Conservation (phyloP, 1,284 basidiomycete genomes). For the Irpex sp. region DNA sequence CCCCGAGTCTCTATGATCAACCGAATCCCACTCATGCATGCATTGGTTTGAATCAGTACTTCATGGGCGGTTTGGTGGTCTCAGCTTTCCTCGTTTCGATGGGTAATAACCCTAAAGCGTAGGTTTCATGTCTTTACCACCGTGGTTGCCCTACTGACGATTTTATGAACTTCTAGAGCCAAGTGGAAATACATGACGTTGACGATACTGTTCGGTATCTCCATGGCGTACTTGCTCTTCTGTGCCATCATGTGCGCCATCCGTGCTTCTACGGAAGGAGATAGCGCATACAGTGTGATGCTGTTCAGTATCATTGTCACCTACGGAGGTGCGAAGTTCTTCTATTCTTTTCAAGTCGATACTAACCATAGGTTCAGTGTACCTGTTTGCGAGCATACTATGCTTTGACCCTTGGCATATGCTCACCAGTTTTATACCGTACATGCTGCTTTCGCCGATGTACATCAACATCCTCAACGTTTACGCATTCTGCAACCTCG, state of each 20-base stretch:
- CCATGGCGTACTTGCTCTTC: conserved; percentile 81
- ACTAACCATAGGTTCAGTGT: conserved; percentile 41
- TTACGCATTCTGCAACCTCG: conserved; percentile 79
- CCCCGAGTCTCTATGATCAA: neutral
- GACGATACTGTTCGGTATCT: conserved; percentile 70
- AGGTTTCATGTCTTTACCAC: conserved; percentile 25
- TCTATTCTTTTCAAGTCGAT: neutral
- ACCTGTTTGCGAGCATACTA: conserved; percentile 74
- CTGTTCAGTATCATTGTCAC: conserved; percentile 84
- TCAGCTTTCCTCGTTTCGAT: conserved; percentile 94
- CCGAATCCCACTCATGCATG: neutral
- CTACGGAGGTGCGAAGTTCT: conserved; percentile 62
- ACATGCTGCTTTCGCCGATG: conserved; percentile 84
- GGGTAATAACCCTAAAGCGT: conserved; percentile 94
- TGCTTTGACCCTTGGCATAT: conserved; percentile 95
- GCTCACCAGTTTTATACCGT: conserved; percentile 87
- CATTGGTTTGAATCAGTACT: conserved; percentile 52
- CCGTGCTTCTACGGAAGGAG: conserved; percentile 61
- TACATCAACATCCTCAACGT: conserved; percentile 88
- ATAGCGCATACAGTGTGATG: conserved; percentile 70
- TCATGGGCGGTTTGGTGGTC: conserved; percentile 81
- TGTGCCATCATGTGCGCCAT: conserved; percentile 76
- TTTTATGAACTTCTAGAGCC: conserved; percentile 41
- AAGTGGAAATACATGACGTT: conserved; percentile 85
- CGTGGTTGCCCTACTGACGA: neutral